Evolutionary conservation across 768 basidiomycete genomes (phyloP).

Genomic region (Podaxis carcinomalis): DNA sequence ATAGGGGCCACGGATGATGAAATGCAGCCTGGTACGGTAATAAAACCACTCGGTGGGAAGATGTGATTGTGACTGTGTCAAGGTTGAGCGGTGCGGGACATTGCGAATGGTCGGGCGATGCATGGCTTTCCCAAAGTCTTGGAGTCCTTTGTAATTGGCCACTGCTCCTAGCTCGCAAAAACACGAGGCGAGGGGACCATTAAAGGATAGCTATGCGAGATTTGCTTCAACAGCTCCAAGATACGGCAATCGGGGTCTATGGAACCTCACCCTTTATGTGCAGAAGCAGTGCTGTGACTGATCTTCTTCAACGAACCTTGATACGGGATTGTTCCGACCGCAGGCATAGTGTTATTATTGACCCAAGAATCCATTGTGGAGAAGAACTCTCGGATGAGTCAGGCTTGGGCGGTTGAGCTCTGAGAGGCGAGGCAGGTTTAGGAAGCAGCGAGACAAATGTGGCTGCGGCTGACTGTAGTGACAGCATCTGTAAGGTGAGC

Average conservation of each 20-base stretch:
- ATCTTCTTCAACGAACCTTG: slow-evolving; percentile 12
- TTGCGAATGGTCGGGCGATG: background rate
- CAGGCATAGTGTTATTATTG: slow-evolving; percentile 11
- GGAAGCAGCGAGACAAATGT: slow-evolving; percentile 8
- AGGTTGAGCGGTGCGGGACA: background rate
- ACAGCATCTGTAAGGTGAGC: background rate
- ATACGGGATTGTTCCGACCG: slow-evolving; percentile 8
- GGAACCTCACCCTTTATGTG: slow-evolving; percentile 11
- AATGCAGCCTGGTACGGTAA: slow-evolving; percentile 3
- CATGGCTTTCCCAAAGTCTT: background rate
- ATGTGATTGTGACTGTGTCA: slow-evolving; percentile 4
- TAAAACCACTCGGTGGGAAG: slow-evolving; percentile 6
- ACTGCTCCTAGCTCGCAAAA: background rate
- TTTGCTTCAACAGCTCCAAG: slow-evolving; percentile 2
- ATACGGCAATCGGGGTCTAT: background rate
- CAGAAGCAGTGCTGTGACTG: slow-evolving; percentile 13
- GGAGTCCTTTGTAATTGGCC: background rate
- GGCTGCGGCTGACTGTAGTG: slow-evolving; percentile 14
- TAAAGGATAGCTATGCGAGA: background rate
- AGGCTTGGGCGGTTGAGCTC: slow-evolving; percentile 3
- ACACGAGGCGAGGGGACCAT: background rate
- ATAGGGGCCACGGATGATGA: slow-evolving; percentile 9
- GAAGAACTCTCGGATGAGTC: slow-evolving; percentile 10
- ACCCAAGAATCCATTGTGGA: slow-evolving; percentile 6
- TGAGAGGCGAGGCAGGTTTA: background rate